Conservation (phyloP, 2,329 filamentous ascomycete species). For the Hypoxylon sp. region DNA sequence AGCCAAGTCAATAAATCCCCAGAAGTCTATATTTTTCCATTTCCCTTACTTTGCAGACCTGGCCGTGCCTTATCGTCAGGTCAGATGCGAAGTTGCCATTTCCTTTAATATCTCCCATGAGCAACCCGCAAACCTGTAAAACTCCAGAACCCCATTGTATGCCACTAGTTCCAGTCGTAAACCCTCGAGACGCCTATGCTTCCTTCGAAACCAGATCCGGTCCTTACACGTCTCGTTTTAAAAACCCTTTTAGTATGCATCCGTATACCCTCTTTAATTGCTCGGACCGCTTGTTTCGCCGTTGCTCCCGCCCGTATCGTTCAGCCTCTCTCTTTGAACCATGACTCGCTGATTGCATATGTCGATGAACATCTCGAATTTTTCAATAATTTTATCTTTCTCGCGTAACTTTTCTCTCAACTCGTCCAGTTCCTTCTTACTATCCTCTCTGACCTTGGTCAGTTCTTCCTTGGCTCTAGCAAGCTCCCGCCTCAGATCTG, state of each 20-base stretch:
- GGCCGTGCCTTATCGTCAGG: constrained; percentile 26
- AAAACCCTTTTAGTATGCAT: constrained; percentile 36
- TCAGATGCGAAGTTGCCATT: constrained; percentile 35
- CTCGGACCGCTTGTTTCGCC: constrained; percentile 44
- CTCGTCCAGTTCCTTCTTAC: constrained; percentile 68
- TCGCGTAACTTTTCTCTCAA: constrained; percentile 71
- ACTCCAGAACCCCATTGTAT: constrained; percentile 47
- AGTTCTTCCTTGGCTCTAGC: constrained; percentile 69
- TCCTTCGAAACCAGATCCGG: constrained; percentile 39
- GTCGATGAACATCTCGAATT: constrained; percentile 78
- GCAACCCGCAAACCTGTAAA: constrained; percentile 41
- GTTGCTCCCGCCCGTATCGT: constrained; percentile 50
- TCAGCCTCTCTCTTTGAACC: constrained; percentile 68
- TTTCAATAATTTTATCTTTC: constrained; percentile 71
- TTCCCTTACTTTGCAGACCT: constrained; percentile 28
- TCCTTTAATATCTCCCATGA: constrained; percentile 24
- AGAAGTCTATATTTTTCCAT: constrained; percentile 38
- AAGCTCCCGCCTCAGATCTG: constrained; percentile 71
- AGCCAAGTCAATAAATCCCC: constrained; percentile 22
- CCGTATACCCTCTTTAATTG: constrained; percentile 34
- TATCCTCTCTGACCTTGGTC: constrained; percentile 67
- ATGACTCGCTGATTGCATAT: constrained; percentile 76
- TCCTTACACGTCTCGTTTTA: constrained; percentile 38
- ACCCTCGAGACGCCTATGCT: constrained; percentile 49
- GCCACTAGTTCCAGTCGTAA: constrained; percentile 42